A percentile compares a stretch with the other conserved stretches of the same genome.
Evolutionary conservation across 2,329 filamentous ascomycete species (phyloP).

Genomic region (Claviceps sorghi): DNA sequence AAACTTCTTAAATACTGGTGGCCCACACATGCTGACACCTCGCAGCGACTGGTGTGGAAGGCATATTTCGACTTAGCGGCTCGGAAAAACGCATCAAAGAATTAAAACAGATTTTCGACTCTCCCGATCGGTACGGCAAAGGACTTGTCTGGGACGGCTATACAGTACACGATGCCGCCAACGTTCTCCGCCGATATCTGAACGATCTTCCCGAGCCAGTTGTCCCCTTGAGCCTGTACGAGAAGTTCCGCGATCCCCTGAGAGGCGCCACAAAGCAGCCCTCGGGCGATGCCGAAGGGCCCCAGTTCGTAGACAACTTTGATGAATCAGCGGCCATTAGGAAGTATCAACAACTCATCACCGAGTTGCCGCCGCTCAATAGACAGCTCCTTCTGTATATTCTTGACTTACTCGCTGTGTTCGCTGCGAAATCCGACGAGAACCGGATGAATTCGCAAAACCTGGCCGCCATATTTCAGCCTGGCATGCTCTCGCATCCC

Average conservation of each 20-base stretch:
- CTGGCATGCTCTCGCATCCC: conserved; percentile 87
- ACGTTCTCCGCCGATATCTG: conserved; percentile 86
- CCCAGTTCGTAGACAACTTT: conserved; percentile 52
- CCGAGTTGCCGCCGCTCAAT: conserved; percentile 81
- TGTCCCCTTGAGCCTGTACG: conserved; percentile 85
- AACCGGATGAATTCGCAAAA: conserved; percentile 97
- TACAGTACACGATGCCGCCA: conserved; percentile 95
- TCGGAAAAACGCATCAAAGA: conserved; percentile 98
- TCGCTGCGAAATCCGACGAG: conserved; percentile 88
- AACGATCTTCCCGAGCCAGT: conserved; percentile 95
- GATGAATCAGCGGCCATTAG: conserved; percentile 57
- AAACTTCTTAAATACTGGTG: neutral
- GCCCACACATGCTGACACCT: conserved; percentile 11
- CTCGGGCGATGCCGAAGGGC: conserved; percentile 52
- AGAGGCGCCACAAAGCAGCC: conserved; percentile 57
- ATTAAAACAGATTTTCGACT: conserved; percentile 80
- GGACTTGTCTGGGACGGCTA: conserved; percentile 95
- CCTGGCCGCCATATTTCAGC: conserved; percentile 91
- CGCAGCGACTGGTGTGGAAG: conserved; percentile 80
- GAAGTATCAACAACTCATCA: conserved; percentile 80
- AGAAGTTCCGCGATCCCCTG: conserved; percentile 75
- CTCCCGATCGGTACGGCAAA: conserved; percentile 89
- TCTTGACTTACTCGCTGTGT: conserved; percentile 86
- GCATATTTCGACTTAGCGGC: conserved; percentile 89
- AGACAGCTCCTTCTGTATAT: conserved; percentile 91